Percentiles rank a stretch among this genome's conserved stretches.
Evolutionary conservation across 169 alveolate species (phyloP).

Genomic region (Eimeria tenella): DNA sequence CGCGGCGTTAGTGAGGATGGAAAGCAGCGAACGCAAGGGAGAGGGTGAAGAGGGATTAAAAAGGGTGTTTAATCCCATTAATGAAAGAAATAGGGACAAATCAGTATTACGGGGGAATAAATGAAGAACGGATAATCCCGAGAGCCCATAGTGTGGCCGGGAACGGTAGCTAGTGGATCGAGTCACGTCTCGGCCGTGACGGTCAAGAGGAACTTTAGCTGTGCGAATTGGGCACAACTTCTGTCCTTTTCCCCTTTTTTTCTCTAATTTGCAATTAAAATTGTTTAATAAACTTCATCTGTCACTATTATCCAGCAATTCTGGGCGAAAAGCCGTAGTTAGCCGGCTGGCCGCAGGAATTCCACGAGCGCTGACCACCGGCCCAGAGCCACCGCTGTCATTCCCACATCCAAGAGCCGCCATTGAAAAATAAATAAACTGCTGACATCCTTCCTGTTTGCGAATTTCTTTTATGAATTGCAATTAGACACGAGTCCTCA

Average conservation of each 20-base stretch:
- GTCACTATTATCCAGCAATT: no score
- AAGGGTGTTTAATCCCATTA: not conserved
- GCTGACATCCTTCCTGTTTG: no score
- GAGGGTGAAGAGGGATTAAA: slow-evolving; percentile 5
- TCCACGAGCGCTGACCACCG: slow-evolving; percentile 30
- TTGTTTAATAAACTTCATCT: not conserved
- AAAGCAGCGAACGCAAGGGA: not conserved
- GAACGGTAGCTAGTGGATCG: slow-evolving; percentile 59
- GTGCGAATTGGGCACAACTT: not conserved
- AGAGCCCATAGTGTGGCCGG: slow-evolving; percentile 16
- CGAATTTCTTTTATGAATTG: no score
- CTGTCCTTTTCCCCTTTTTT: not conserved
- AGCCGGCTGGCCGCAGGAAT: not conserved
- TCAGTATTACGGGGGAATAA: not conserved
- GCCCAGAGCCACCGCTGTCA: not conserved
- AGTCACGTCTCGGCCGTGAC: slow-evolving; percentile 48
- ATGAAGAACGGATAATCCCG: not conserved
- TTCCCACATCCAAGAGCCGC: no score
- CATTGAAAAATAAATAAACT: no score
- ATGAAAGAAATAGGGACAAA: not conserved
- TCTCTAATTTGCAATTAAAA: not conserved
- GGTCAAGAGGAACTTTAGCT: not conserved
- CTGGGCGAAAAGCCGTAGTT: no score
- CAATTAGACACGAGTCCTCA: no score
- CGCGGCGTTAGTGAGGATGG: slow-evolving; percentile 4